A percentile compares a stretch with the other conserved stretches of the same genome.
Conservation (phyloP, 805 yeast genomes). For the Metschnikowia aberdeeniae region DNA sequence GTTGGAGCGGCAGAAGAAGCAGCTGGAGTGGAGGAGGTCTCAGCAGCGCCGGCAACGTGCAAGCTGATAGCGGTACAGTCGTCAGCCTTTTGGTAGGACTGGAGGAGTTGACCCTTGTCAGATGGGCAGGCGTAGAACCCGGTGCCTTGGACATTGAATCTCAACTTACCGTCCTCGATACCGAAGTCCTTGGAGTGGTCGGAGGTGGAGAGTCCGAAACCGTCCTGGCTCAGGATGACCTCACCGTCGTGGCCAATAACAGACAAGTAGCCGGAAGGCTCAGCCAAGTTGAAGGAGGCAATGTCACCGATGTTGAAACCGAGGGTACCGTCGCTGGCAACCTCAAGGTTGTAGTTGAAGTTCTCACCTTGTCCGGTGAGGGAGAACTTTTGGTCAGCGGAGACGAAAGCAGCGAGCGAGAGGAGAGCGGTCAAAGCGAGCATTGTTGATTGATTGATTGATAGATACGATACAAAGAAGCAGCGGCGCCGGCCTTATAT, state of each 20-base stretch:
- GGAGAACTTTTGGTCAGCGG: conserved; percentile 29
- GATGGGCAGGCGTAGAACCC: conserved; percentile 26
- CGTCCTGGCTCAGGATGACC: conserved; percentile 16
- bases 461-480: background rate
- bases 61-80: conserved; percentile 11
- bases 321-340: background rate
- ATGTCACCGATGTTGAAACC: conserved; percentile 10
- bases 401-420: conserved; percentile 23
- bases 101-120: conserved; percentile 15
- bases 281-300: conserved; percentile 23
- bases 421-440: conserved; percentile 16
- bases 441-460: conserved; percentile 5
- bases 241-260: conserved; percentile 17
- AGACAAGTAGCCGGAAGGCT: conserved; percentile 29
- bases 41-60: conserved; percentile 9
- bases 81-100: conserved; percentile 2
- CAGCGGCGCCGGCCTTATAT: background rate
- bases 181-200: conserved; percentile 28
- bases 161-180: conserved; percentile 23
- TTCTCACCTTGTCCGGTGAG: conserved; percentile 26
- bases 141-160: conserved; percentile 18
- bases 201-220: conserved; percentile 15
- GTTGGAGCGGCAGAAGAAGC: background rate
- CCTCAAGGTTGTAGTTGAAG: conserved; percentile 20
- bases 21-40: conserved; percentile 11